These are phyloP conservation scores for Curvularia spicifera DNA, from an alignment of 2,329 filamentous ascomycete species.

Conservation along the genomic window DNA sequence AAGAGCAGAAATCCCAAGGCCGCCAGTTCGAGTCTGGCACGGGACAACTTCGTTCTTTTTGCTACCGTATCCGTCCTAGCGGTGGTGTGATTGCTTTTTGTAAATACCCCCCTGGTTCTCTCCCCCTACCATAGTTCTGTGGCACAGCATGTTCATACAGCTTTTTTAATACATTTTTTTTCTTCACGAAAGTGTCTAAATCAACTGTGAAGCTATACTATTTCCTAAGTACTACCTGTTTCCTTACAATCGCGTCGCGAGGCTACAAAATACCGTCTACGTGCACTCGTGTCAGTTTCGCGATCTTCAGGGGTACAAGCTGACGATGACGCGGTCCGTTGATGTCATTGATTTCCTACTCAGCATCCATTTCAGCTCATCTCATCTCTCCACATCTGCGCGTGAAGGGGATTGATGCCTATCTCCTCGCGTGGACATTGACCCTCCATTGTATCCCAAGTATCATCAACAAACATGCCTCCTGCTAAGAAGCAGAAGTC, in stretches of 20 bases:
- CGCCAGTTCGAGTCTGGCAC: conserved; percentile 41
- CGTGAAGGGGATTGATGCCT: background rate
- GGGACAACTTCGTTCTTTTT: conserved; percentile 23
- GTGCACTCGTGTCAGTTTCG: conserved; percentile 18
- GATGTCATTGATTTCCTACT: conserved; percentile 14
- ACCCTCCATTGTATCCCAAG: background rate
- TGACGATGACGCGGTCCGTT: conserved; percentile 16
- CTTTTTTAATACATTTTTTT: background rate
- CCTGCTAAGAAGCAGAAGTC: conserved; percentile 21
- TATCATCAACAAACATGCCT: conserved; percentile 14
- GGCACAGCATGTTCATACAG: background rate
- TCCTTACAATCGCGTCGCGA: conserved; percentile 11
- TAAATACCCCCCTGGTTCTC: no score
- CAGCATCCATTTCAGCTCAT: background rate
- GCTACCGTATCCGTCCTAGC: background rate
- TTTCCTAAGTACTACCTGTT: background rate
- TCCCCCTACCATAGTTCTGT: background rate
- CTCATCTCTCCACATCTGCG: background rate
- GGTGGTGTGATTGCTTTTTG: background rate
- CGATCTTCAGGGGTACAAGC: conserved; percentile 7
- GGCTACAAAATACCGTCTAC: background rate
- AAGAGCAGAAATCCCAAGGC: conserved; percentile 36
- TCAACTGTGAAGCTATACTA: background rate
- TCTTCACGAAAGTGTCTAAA: background rate
- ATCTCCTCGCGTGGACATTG: background rate